Conservation (phyloP, 2,329 filamentous ascomycete species). For the Botrytis pseudocinerea region DNA sequence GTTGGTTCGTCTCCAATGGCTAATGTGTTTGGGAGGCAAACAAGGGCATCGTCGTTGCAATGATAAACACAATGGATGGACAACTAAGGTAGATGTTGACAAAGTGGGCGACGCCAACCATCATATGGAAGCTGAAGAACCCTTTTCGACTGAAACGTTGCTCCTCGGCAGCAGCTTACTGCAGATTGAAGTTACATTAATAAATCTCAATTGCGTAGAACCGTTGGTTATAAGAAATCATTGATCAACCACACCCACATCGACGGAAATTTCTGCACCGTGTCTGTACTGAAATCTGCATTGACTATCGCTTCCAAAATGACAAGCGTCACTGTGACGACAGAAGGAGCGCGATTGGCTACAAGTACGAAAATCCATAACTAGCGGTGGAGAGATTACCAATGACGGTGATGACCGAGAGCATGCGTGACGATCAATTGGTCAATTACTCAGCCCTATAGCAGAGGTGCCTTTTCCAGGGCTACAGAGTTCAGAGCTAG, state of each 20-base stretch:
- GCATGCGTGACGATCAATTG: constrained; percentile 16
- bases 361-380: constrained; percentile 15
- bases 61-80: constrained; percentile 4
- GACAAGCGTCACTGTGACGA: constrained; percentile 13
- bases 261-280: background rate
- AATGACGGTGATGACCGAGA: constrained; percentile 23
- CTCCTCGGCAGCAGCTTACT: constrained; percentile 17
- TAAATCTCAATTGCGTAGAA: background rate
- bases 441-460: constrained; percentile 22
- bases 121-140: constrained; percentile 24
- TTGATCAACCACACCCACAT: constrained; percentile 21
- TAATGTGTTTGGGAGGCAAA: constrained; percentile 3
- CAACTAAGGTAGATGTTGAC: constrained; percentile 21
- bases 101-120: constrained; percentile 19
- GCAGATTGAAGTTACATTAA: constrained; percentile 19
- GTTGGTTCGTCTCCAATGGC: constrained; percentile 4
- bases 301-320: constrained; percentile 10
- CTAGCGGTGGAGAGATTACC: constrained; percentile 16
- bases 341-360: constrained; percentile 19
- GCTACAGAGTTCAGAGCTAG: background rate
- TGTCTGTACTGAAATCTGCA: constrained; percentile 15
- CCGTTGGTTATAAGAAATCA: constrained; percentile 6
- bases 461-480: constrained; percentile 4
- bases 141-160: constrained; percentile 23
- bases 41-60: constrained; percentile 4